Evolutionary conservation across 2,329 filamentous ascomycete genomes (phyloP).

Genomic region (Phialophora macrospora): DNA sequence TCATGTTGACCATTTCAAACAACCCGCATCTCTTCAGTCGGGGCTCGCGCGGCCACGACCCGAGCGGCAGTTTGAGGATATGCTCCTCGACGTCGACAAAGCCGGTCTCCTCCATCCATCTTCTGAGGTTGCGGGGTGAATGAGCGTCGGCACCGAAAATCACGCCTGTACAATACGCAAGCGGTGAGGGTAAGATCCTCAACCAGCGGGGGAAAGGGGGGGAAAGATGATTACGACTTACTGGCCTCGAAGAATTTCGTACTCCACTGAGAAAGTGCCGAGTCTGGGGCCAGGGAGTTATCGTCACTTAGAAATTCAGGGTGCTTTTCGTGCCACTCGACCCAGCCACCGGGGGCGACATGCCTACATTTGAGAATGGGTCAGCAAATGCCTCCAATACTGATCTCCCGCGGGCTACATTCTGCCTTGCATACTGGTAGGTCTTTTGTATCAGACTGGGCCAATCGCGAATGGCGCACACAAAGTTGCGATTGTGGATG

Average conservation of each 20-base stretch:
- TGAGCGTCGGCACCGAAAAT: conserved; percentile 33
- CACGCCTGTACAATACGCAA: background rate
- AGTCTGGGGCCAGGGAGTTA: conserved; percentile 43
- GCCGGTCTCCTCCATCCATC: conserved; percentile 40
- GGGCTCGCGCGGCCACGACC: conserved; percentile 41
- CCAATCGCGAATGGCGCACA: conserved; percentile 64
- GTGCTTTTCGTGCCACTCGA: conserved; percentile 45
- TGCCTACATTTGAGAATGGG: background rate
- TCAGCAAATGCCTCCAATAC: background rate
- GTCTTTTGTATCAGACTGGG: conserved; percentile 39
- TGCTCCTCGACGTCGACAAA: conserved; percentile 42
- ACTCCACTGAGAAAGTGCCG: conserved; percentile 44
- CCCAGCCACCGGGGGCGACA: conserved; percentile 48
- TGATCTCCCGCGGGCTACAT: conserved; percentile 21
- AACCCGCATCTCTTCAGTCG: conserved; percentile 41
- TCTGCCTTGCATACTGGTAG: conserved; percentile 24
- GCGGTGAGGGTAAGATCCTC: conserved; percentile 7
- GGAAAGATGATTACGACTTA: background rate
- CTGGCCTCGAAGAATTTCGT: conserved; percentile 40
- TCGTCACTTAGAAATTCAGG: conserved; percentile 41
- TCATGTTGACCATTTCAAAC: conserved; percentile 40
- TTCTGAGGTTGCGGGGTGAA: conserved; percentile 42
- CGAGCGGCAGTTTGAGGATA: conserved; percentile 42
- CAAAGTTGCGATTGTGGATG: conserved; percentile 63
- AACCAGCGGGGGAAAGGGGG: conserved; percentile 15